Evolutionary conservation across 2,329 filamentous ascomycete genomes (phyloP).

Genomic region (Diplodia sapinea): DNA sequence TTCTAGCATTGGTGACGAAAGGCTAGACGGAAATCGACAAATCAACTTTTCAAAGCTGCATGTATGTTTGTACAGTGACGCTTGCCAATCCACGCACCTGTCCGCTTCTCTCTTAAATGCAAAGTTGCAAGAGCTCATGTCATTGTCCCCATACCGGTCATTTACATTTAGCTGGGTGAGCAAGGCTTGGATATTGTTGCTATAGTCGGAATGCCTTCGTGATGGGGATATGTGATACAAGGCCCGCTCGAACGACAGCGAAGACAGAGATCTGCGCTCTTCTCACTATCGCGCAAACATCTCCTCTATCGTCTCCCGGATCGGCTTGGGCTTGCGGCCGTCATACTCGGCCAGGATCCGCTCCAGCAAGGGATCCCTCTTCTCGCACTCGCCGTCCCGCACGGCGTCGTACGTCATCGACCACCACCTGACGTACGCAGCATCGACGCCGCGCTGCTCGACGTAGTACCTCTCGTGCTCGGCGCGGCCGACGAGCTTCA

Average conservation of each 20-base stretch:
- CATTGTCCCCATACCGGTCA: too few relatives aligned
- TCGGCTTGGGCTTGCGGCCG: constrained; percentile 44
- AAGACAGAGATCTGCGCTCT: neutral
- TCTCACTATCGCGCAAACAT: constrained; percentile 42
- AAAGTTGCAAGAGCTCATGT: neutral
- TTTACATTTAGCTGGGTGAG: too few relatives aligned
- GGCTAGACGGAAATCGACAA: constrained; percentile 9
- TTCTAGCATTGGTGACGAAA: neutral
- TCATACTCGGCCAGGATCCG: constrained; percentile 42
- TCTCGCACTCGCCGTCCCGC: constrained; percentile 50
- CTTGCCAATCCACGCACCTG: too few relatives aligned
- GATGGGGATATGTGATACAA: too few relatives aligned
- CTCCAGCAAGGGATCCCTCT: constrained; percentile 51
- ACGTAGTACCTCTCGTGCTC: constrained; percentile 53
- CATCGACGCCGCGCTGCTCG: constrained; percentile 44
- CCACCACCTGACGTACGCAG: constrained; percentile 54
- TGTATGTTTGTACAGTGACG: neutral
- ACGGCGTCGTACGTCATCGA: constrained; percentile 53
- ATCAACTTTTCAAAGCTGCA: neutral
- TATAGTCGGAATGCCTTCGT: too few relatives aligned
- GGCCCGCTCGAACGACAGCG: neutral
- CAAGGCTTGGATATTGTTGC: too few relatives aligned
- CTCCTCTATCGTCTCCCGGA: constrained; percentile 50
- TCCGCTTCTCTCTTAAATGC: too few relatives aligned
- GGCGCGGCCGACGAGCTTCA: constrained; percentile 47